Base-by-base conservation (phyloP, 257 asterid genomes). In the Ajuga chamaepitys region DNA sequence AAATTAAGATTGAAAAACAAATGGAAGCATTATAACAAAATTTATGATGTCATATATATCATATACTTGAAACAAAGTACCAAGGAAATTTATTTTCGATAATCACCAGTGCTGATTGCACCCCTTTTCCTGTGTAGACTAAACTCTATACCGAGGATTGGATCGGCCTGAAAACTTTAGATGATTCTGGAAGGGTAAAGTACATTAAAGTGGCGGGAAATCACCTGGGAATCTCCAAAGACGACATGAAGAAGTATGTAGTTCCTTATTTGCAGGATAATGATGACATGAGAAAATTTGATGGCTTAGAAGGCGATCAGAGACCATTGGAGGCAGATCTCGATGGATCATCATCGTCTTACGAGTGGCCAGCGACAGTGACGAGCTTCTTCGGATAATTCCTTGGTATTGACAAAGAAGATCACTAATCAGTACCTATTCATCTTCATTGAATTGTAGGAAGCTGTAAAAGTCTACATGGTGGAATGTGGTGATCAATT, bases 91-190 rank as follows among this genome's bases (percentile, higher is more conserved):
- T n/a, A n/a, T n/a, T n/a, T n/a, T n/a, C n/a, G n/a, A n/a, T n/a
- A n/a, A n/a, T n/a, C n/a, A n/a, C n/a, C 30, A 6, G 17, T 30
- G 13, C 65, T 70, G 18, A 64, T 44, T 5, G 12, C 63, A 17
- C 11, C 22, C n/a, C n/a, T 24, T 32, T 59, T 67, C 50, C 5
- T 71, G 51, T 34, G 32, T 58, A 82, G 87, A 84, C 90, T 0
- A 37, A 80, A 75, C 91, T 88, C 16, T 88, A 85, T 46, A 71
- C 38, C 0, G 98, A 91, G 75, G 98, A 91, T 65, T 91, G 96
- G 98, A 91, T 91, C 24, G 96, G 98, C 32, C 70, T 91, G 79
- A 91, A 81, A 67, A 66, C 80, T 4, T 67, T 91, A 63, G 95
- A 86, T 34, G 82, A 83, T 41, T 85, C 85, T 9, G 95, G 98